Conservation (phyloP, 2,329 filamentous ascomycete genomes). For the Coleophoma crateriformis region DNA sequence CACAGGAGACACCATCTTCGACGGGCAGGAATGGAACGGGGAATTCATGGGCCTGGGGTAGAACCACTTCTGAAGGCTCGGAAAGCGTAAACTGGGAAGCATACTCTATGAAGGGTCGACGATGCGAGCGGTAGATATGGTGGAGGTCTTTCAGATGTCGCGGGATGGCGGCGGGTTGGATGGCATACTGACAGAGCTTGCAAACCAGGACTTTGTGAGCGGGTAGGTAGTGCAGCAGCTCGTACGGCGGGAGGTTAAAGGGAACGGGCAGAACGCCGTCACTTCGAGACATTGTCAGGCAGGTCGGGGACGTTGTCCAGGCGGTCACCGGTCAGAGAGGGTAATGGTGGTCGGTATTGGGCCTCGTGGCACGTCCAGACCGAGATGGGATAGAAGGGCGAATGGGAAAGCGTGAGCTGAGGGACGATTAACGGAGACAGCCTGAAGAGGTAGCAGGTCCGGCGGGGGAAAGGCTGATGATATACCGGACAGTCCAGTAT, state of each 20-base stretch:
- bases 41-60: conserved; percentile 14
- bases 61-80: conserved; percentile 15
- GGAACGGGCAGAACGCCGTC: neutral
- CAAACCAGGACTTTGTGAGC: conserved; percentile 17
- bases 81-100: conserved; percentile 13
- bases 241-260: conserved; percentile 4
- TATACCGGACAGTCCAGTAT: no score
- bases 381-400: no score
- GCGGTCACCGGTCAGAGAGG: no score
- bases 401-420: no score
- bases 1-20: conserved; percentile 19
- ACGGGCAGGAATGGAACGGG: conserved; percentile 22
- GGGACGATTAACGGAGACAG: no score
- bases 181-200: conserved; percentile 17
- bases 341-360: no score
- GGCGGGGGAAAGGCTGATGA: no score
- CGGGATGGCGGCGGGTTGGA: conserved; percentile 15
- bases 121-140: conserved; percentile 9
- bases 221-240: conserved; percentile 17
- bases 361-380: no score
- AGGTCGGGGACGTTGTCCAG: no score
- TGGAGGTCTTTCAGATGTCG: conserved; percentile 21
- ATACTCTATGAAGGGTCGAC: conserved; percentile 14
- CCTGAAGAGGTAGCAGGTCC: no score
- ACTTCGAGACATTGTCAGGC: neutral